Percentiles rank a stretch among this genome's conserved stretches.
phyloP scores from a whole-genome alignment of 306 rosid species.

The Abrus precatorius region DNA sequence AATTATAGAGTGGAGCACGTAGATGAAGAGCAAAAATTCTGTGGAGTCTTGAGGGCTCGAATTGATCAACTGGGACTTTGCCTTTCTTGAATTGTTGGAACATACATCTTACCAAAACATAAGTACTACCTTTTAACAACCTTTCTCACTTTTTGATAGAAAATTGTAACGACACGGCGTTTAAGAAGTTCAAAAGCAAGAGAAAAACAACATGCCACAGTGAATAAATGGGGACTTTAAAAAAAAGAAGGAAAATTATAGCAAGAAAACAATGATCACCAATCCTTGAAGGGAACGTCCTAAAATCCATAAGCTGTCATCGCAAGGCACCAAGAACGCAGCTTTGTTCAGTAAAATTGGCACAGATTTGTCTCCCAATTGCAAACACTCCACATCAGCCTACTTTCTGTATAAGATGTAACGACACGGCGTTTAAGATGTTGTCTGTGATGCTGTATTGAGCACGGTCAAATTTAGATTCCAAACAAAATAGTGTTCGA shows the following conservation, averaged over 20 bases:
- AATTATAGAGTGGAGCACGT: slow-evolving; percentile 25
- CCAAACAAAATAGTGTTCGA: background rate
- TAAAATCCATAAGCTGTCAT: background rate
- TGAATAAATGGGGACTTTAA: background rate
- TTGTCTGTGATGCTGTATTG: background rate
- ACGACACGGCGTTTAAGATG: no score
- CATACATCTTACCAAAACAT: background rate
- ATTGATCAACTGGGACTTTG: background rate
- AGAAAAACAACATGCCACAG: background rate
- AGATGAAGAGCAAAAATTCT: background rate
- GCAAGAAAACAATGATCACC: slow-evolving; percentile 5
- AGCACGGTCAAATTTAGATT: slow-evolving; percentile 6
- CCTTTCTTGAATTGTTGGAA: background rate
- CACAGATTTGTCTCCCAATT: slow-evolving; percentile 1
- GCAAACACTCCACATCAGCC: background rate
- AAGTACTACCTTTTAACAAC: background rate
- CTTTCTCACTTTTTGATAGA: background rate
- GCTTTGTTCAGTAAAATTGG: background rate
- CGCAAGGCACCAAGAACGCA: background rate
- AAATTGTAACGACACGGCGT: background rate
- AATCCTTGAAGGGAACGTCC: background rate
- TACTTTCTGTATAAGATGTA: no score
- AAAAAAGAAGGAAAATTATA: background rate
- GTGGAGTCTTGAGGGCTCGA: background rate
- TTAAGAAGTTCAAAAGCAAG: background rate